Conservation (phyloP, 345 rosid genomes). For the Geranium brycei region DNA sequence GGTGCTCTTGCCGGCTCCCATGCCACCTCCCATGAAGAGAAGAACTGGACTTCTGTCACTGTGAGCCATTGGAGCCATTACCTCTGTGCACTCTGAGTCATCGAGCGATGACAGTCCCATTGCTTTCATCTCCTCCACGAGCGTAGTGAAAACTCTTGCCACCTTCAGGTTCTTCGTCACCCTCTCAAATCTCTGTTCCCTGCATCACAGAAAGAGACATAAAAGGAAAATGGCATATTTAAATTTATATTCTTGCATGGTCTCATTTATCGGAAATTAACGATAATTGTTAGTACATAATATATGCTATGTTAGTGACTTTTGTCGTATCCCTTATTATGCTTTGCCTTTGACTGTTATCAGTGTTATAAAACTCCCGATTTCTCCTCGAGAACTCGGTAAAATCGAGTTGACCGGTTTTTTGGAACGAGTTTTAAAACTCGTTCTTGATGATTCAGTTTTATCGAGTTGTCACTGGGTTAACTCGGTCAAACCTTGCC, state of each 20-base stretch:
- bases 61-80: slow-evolving; percentile 83
- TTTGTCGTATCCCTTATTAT: neutral
- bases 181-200: slow-evolving; percentile 80
- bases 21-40: slow-evolving; percentile 93
- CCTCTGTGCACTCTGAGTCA: slow-evolving; percentile 55
- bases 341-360: neutral
- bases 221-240: no score
- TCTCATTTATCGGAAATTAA: no score
- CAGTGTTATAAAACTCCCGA: no score
- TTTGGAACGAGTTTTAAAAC: no score
- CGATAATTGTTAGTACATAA: neutral
- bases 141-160: slow-evolving; percentile 58
- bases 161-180: slow-evolving; percentile 67
- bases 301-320: neutral
- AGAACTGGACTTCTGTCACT: slow-evolving; percentile 79
- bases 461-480: no score
- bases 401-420: no score
- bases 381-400: no score
- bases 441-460: no score
- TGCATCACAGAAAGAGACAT: slow-evolving; percentile 9
- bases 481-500: no score
- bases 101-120: slow-evolving; percentile 46
- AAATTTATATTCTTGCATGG: no score
- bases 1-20: slow-evolving; percentile 99
- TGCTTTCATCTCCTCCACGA: slow-evolving; percentile 86